Conservation (phyloP, 2,329 filamentous ascomycete genomes). For the Colletotrichum lindemuthianum region DNA sequence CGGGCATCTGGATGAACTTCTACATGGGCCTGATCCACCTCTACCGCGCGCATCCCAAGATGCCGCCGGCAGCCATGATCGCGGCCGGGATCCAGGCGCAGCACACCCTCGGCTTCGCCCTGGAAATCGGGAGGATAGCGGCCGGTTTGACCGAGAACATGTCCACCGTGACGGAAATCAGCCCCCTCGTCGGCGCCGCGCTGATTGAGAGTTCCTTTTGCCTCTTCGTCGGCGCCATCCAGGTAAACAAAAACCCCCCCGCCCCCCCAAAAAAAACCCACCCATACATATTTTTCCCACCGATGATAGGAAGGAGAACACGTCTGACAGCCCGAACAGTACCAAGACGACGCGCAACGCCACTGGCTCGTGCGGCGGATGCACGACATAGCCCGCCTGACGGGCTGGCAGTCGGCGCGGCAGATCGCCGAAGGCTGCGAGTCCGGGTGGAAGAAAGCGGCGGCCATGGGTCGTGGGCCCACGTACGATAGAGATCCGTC, state of each 20-base stretch:
- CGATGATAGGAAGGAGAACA: neutral
- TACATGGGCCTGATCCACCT: slow-evolving; percentile 86
- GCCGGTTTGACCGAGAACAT: slow-evolving; percentile 74
- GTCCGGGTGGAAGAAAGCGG: slow-evolving; percentile 81
- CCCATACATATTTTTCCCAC: too few relatives aligned
- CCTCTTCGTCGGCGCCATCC: slow-evolving; percentile 86
- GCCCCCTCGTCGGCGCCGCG: slow-evolving; percentile 80
- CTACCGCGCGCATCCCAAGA: slow-evolving; percentile 84
- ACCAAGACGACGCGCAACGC: slow-evolving; percentile 75
- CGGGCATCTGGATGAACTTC: slow-evolving; percentile 87
- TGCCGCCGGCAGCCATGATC: slow-evolving; percentile 91
- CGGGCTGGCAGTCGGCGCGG: slow-evolving; percentile 86
- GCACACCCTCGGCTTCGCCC: slow-evolving; percentile 76
- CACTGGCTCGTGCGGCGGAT: slow-evolving; percentile 81
- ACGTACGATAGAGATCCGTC: slow-evolving; percentile 68
- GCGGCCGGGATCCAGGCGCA: slow-evolving; percentile 82
- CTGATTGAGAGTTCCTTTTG: slow-evolving; percentile 85
- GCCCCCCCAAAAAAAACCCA: too few relatives aligned
- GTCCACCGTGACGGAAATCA: slow-evolving; percentile 67
- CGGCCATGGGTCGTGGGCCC: slow-evolving; percentile 78
- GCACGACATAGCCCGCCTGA: slow-evolving; percentile 79
- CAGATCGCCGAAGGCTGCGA: slow-evolving; percentile 88
- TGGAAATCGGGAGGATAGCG: slow-evolving; percentile 81
- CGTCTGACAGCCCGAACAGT: slow-evolving; percentile 59
- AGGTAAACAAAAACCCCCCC: too few relatives aligned